Conservation (phyloP, 1,284 basidiomycete genomes). For the Mycena sp. region DNA sequence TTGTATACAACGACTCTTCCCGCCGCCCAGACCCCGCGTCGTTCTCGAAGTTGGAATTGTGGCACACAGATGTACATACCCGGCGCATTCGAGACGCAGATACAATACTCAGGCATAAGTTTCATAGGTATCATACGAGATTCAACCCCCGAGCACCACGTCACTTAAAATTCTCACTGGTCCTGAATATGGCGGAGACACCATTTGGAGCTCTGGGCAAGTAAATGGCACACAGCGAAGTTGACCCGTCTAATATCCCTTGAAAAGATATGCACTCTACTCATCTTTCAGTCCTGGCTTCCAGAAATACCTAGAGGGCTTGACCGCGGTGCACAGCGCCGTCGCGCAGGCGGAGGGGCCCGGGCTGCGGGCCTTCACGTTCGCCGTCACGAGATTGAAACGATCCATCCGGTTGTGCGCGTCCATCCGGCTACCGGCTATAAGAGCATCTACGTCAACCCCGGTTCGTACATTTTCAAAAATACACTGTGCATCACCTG, state of each 20-base stretch:
- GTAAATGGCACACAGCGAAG: slow-evolving; percentile 27
- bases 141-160: slow-evolving; percentile 77
- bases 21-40: slow-evolving; percentile 75
- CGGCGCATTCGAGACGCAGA: neutral
- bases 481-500: neutral
- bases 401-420: slow-evolving; percentile 72
- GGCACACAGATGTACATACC: slow-evolving; percentile 79
- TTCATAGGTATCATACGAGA: slow-evolving; percentile 68
- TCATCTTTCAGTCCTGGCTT: slow-evolving; percentile 75
- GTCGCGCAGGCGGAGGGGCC: slow-evolving; percentile 75
- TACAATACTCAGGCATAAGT: neutral
- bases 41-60: slow-evolving; percentile 83
- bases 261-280: slow-evolving; percentile 68
- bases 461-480: slow-evolving; percentile 47
- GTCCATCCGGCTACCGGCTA: slow-evolving; percentile 85
- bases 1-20: slow-evolving; percentile 75
- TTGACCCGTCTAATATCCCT: slow-evolving; percentile 3
- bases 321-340: slow-evolving; percentile 73
- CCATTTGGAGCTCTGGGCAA: slow-evolving; percentile 75
- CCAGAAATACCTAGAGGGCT: slow-evolving; percentile 73
- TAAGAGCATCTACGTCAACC: slow-evolving; percentile 83
- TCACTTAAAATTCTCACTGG: slow-evolving; percentile 73
- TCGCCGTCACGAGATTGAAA: slow-evolving; percentile 75
- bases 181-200: slow-evolving; percentile 75
- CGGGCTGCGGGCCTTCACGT: slow-evolving; percentile 72